phyloP scores from a whole-genome alignment of 257 asterid species.

The Agastache rugosa region DNA sequence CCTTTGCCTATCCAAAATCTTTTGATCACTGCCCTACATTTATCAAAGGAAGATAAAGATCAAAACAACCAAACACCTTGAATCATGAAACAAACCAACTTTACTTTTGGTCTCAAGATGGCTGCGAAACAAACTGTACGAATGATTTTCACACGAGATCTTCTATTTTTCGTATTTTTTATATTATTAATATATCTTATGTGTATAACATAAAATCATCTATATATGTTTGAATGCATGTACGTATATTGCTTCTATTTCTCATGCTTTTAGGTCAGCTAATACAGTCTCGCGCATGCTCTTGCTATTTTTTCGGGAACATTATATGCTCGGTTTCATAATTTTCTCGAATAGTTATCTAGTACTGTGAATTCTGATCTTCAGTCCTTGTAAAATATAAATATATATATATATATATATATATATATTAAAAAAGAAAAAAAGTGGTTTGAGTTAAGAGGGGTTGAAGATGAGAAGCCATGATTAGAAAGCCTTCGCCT shows the following conservation, averaged over 20 bases:
- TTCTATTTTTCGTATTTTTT: neutral
- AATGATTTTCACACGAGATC: neutral
- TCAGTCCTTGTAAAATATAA: no score
- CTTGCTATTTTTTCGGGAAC: no score
- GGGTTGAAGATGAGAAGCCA: slow-evolving; percentile 41
- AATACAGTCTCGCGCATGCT: no score
- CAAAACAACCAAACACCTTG: slow-evolving; percentile 40
- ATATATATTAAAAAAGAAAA: neutral
- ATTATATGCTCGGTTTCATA: no score
- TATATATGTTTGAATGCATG: no score
- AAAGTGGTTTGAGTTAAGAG: slow-evolving; percentile 16
- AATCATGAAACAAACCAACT: slow-evolving; percentile 52
- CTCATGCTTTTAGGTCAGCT: no score
- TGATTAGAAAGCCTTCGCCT: slow-evolving; percentile 53
- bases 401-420: no score
- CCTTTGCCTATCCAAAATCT: slow-evolving; percentile 60
- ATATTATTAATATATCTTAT: no score
- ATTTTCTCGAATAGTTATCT: no score
- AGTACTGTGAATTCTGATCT: no score
- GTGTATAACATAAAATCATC: no score
- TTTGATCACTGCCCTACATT: slow-evolving; percentile 59
- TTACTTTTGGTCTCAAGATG: slow-evolving; percentile 42
- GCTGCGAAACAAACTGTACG: slow-evolving; percentile 43
- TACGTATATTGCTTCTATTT: no score
- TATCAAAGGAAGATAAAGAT: slow-evolving; percentile 39